Conservation (phyloP, 805 yeast genomes). For the Metschnikowia continentalis region DNA sequence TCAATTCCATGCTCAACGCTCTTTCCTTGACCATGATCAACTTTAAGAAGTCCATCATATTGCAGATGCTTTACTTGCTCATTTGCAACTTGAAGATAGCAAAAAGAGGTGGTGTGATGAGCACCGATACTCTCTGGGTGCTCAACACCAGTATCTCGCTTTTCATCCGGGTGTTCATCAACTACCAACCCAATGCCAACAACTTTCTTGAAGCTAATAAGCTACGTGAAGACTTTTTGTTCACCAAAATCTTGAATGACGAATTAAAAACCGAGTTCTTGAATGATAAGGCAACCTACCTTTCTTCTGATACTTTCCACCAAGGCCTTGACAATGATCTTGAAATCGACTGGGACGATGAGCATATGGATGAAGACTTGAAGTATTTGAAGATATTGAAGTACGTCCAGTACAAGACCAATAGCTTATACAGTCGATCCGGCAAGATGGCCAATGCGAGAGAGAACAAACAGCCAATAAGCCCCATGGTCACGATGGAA, state of each 20-base stretch:
- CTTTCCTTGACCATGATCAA: slow-evolving; percentile 41
- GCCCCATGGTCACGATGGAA: slow-evolving; percentile 10
- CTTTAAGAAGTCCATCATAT: slow-evolving; percentile 37
- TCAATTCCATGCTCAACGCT: slow-evolving; percentile 40
- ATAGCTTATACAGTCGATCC: slow-evolving; percentile 5
- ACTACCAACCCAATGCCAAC: slow-evolving; percentile 25
- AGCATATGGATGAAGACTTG: slow-evolving; percentile 44
- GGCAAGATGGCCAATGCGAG: background rate
- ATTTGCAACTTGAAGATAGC: slow-evolving; percentile 37
- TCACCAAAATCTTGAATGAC: slow-evolving; percentile 35
- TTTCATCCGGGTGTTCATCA: slow-evolving; percentile 35
- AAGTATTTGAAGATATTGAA: slow-evolving; percentile 40
- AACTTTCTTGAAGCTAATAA: slow-evolving; percentile 13
- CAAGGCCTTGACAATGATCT: slow-evolving; percentile 29
- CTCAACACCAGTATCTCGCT: slow-evolving; percentile 24
- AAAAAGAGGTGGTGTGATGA: slow-evolving; percentile 24
- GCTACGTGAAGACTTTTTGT: slow-evolving; percentile 34
- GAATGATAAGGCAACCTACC: slow-evolving; percentile 21
- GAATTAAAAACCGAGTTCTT: slow-evolving; percentile 37
- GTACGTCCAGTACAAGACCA: slow-evolving; percentile 37
- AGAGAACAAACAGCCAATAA: background rate
- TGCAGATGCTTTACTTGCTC: slow-evolving; percentile 41
- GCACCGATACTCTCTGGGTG: slow-evolving; percentile 14
- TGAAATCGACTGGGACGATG: slow-evolving; percentile 47
- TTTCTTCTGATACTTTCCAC: background rate